Conservation (phyloP, 2,329 filamentous ascomycete genomes). For the Cladosporium velox region DNA sequence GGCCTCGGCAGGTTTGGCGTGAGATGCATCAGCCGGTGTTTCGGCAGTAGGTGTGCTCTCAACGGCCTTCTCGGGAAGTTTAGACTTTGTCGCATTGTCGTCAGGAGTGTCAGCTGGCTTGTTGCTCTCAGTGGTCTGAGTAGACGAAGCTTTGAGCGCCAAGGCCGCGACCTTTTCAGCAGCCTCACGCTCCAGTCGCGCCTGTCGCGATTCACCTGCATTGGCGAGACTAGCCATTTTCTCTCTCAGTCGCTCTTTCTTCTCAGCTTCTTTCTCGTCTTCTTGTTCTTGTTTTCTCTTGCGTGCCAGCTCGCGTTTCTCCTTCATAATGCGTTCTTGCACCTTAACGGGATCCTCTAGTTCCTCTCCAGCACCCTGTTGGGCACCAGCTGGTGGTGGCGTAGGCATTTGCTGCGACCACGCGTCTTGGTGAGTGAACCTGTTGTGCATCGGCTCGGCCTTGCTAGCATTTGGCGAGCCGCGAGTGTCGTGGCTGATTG, state of each 20-base stretch:
- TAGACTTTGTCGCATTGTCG: constrained; percentile 17
- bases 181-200: constrained; percentile 37
- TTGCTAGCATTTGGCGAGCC: constrained; percentile 26
- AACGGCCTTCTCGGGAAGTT: constrained; percentile 21
- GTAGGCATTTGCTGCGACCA: constrained; percentile 39
- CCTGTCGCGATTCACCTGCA: constrained; percentile 38
- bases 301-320: constrained; percentile 39
- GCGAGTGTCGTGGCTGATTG: constrained; percentile 41
- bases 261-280: constrained; percentile 31
- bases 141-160: constrained; percentile 21
- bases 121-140: constrained; percentile 22
- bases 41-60: not conserved
- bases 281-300: constrained; percentile 37
- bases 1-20: not conserved
- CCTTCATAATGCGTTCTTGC: constrained; percentile 56
- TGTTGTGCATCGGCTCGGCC: constrained; percentile 25
- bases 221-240: constrained; percentile 38
- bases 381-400: constrained; percentile 24
- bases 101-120: constrained; percentile 20
- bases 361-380: constrained; percentile 21
- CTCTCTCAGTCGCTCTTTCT: constrained; percentile 36
- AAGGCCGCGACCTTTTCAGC: constrained; percentile 30
- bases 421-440: constrained; percentile 34
- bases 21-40: not conserved
- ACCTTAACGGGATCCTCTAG: constrained; percentile 65